Evolutionary conservation across 2,329 filamentous ascomycete species (phyloP), one percentile per base, ranked within the genome.

Genomic region (Trichoderma brevicompactum): DNA sequence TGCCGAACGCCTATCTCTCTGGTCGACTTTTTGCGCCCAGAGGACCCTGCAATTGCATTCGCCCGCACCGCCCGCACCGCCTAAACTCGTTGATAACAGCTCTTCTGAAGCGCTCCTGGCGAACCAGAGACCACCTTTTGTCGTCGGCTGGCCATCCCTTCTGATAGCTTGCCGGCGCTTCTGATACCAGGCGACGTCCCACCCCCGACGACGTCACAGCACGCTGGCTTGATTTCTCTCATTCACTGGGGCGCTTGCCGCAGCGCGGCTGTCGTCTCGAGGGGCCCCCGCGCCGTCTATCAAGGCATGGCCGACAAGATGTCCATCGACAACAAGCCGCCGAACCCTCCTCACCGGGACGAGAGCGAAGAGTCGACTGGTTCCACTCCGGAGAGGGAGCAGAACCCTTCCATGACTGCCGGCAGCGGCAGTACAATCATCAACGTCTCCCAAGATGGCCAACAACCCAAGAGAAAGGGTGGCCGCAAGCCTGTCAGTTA

Each of bases 401-500:
- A 78, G 52, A 73, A 72, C 65, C 69, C 69, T 58, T 73, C 77
- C 56, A 72, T 77, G 64, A 73, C 76, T 65, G 72, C 71, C 69
- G 71, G 60, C 64, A 65, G 53, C 66, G 72, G 73, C 69, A 75
- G 73, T 69, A 64, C 32, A 28, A 56, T 48, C 61, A 48, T 64
- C 52, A 72, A 72, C 65, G 74, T 72, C 68, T 74, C 78, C 34
- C 83, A 83, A 70, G 85, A 87, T 72, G 78, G 77, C 70, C 85
- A 86, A 74, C 86, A 87, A 68, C 93, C 94, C 76, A 99, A 99
- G 84, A 89, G 95, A 75, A 99, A 99, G 83, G 95, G 95, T 74
- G 95, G 95, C 68, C 89, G 95, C 75, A 99, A 98, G 83, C 95
- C 95, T 75, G 95, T 98, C 88, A 78, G 85, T 97, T 34, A 12